A percentile compares a stretch with the other conserved stretches of the same genome.
These are phyloP conservation scores for Pseudognaphalium luteoalbum DNA, from an alignment of 129 eudicot species.

Conservation along the genomic window DNA sequence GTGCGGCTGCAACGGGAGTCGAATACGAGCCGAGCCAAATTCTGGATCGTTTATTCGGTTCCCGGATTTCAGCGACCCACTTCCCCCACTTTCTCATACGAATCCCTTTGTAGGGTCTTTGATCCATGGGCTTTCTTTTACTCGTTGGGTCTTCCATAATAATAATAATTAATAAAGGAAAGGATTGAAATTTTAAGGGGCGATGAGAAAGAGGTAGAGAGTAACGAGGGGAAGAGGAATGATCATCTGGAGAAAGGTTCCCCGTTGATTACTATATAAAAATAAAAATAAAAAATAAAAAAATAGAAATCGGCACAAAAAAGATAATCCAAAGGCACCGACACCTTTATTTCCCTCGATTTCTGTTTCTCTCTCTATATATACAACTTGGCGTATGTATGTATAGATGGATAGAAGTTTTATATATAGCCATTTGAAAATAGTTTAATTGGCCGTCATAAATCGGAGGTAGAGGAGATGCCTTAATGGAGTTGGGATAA, in stretches of 20 bases:
- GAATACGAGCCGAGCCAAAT: constrained; percentile 69
- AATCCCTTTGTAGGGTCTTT: constrained; percentile 52
- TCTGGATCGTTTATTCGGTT: constrained; percentile 57
- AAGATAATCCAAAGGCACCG: constrained; percentile 45
- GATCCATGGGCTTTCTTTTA: constrained; percentile 33
- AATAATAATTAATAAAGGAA: background rate
- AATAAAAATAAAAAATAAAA: background rate
- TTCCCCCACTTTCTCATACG: constrained; percentile 77
- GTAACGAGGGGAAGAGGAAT: background rate
- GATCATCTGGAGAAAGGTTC: constrained; percentile 24
- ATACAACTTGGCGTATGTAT: constrained; percentile 10
- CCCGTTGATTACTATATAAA: constrained; percentile 25
- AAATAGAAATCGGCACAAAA: constrained; percentile 18
- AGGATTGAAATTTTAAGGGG: background rate
- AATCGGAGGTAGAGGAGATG: too few species aligned
- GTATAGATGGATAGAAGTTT: too few species aligned
- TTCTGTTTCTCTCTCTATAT: constrained; percentile 22
- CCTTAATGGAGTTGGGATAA: too few species aligned
- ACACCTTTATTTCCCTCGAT: constrained; percentile 28
- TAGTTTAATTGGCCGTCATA: too few species aligned
- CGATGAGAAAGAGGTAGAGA: background rate
- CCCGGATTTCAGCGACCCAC: constrained; percentile 67
- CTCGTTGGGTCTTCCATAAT: constrained; percentile 39
- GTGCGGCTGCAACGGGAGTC: constrained; percentile 55
- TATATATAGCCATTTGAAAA: too few species aligned